Evolutionary conservation across 2,329 filamentous ascomycete genomes (phyloP).

Genomic region (Talaromyces atroroseus): DNA sequence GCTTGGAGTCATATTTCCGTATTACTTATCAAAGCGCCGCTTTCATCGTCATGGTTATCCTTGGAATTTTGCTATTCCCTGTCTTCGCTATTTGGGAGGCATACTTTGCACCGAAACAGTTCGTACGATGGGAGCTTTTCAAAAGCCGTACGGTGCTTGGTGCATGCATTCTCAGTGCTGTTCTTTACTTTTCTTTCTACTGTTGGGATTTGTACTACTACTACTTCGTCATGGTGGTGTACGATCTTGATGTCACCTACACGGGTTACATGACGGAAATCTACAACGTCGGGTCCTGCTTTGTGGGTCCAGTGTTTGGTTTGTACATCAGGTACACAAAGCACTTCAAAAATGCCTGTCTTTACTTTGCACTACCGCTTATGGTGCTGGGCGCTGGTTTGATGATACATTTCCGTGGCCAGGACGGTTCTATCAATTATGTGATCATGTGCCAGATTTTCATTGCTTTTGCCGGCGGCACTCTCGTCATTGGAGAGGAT

Average conservation of each 20-base stretch:
- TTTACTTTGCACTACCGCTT: constrained; percentile 49
- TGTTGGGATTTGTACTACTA: constrained; percentile 52
- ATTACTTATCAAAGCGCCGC: constrained; percentile 41
- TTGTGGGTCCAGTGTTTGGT: constrained; percentile 48
- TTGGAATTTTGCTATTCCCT: constrained; percentile 51
- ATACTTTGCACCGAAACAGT: constrained; percentile 47
- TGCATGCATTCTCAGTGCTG: constrained; percentile 45
- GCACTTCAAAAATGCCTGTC: constrained; percentile 48
- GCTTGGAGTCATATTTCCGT: constrained; percentile 41
- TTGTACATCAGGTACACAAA: constrained; percentile 45
- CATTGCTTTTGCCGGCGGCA: constrained; percentile 50
- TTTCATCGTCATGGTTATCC: constrained; percentile 48
- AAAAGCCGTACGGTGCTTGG: constrained; percentile 47
- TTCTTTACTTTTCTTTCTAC: constrained; percentile 48
- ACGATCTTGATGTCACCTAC: constrained; percentile 37
- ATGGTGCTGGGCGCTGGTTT: constrained; percentile 49
- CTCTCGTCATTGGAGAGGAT: constrained; percentile 51
- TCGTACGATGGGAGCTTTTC: constrained; percentile 51
- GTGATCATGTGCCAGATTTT: constrained; percentile 54
- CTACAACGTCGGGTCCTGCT: constrained; percentile 51
- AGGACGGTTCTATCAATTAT: constrained; percentile 44
- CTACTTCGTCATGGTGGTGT: constrained; percentile 51
- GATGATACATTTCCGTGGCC: constrained; percentile 53
- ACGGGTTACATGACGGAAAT: constrained; percentile 47
- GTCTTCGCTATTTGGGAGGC: constrained; percentile 53